A percentile compares a stretch with the other conserved stretches of the same genome.
Conservation (phyloP, 805 yeast species). For the Priceomyces fermenticarens region DNA sequence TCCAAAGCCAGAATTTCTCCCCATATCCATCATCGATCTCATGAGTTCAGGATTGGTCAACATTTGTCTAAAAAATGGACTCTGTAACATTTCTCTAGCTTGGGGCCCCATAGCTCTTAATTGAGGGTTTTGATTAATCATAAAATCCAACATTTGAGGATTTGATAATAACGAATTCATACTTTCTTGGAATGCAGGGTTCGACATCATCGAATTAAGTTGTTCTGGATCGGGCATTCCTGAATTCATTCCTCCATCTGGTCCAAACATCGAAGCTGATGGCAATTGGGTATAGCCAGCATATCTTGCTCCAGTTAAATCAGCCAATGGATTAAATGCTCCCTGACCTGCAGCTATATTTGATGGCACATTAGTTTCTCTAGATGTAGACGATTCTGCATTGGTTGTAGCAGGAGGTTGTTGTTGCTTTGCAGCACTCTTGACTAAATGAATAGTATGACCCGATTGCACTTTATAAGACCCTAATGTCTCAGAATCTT, state of each 20-base stretch:
- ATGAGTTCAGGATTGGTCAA: slow-evolving; percentile 76
- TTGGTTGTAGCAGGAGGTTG: slow-evolving; percentile 18
- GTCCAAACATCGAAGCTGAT: slow-evolving; percentile 83
- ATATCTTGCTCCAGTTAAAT: slow-evolving; percentile 90
- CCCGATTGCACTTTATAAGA: slow-evolving; percentile 81
- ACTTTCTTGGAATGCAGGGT: slow-evolving; percentile 77
- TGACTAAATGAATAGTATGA: slow-evolving; percentile 86
- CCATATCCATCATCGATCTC: slow-evolving; percentile 78
- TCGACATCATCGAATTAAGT: slow-evolving; percentile 68
- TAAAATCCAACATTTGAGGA: slow-evolving; percentile 82
- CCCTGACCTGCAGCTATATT: slow-evolving; percentile 87
- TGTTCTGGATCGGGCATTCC: slow-evolving; percentile 75
- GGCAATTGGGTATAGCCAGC: slow-evolving; percentile 93
- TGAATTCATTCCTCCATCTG: slow-evolving; percentile 84
- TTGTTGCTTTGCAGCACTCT: slow-evolving; percentile 54
- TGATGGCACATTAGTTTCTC: slow-evolving; percentile 52
- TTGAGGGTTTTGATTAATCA: slow-evolving; percentile 82
- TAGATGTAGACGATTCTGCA: slow-evolving; percentile 11
- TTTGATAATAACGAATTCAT: slow-evolving; percentile 80
- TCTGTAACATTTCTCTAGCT: slow-evolving; percentile 79
- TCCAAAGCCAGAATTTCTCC: slow-evolving; percentile 45
- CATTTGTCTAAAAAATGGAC: slow-evolving; percentile 74
- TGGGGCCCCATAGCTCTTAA: slow-evolving; percentile 86
- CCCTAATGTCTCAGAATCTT: slow-evolving; percentile 72
- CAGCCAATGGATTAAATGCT: slow-evolving; percentile 86